These are phyloP conservation scores for Mycena indigotica DNA, from an alignment of 768 basidiomycete species.

Conservation along the genomic window DNA sequence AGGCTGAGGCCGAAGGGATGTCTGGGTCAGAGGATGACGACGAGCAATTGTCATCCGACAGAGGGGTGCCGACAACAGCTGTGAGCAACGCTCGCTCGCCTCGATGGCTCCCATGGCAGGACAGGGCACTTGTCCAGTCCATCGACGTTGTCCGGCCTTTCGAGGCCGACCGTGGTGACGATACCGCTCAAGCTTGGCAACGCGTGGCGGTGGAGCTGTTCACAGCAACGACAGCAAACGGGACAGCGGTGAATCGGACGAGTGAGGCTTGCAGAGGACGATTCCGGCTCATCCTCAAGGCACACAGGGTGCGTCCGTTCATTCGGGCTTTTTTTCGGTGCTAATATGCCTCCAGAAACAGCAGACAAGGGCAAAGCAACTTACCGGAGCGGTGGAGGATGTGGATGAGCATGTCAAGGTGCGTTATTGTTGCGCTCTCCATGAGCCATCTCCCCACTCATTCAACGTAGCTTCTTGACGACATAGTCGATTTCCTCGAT, in stretches of 20 bases:
- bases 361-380: background rate
- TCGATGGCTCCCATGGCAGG: background rate
- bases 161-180: background rate
- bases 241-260: background rate
- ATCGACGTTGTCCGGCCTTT: background rate
- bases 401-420: background rate
- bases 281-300: background rate
- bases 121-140: background rate
- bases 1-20: too few relatives aligned
- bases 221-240: background rate
- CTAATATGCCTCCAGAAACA: background rate
- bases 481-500: slow-evolving; percentile 5
- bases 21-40: too few relatives aligned
- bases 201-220: background rate
- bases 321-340: background rate
- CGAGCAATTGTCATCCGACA: too few relatives aligned
- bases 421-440: background rate
- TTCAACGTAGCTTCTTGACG: slow-evolving; percentile 3
- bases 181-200: background rate
- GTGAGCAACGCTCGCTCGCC: background rate
- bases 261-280: background rate
- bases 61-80: too few relatives aligned
- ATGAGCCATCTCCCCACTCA: background rate
- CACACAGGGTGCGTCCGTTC: background rate
- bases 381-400: too few relatives aligned